Conservation (phyloP, 371 early-diverging fungal genomes). For the Caulochytrium protostelioides region DNA sequence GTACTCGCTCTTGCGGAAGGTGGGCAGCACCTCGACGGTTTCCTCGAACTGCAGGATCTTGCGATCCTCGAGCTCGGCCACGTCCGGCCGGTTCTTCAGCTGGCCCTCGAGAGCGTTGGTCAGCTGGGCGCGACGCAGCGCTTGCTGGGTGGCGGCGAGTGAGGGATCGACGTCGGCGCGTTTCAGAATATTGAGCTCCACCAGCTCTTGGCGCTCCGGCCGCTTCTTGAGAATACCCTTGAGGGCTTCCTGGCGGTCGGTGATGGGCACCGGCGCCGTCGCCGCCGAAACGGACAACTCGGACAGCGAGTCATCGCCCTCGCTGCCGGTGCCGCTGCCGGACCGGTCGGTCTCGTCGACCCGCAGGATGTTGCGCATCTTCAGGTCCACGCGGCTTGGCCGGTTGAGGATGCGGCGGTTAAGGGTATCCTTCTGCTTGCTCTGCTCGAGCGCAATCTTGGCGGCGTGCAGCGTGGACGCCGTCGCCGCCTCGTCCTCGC, state of each 20-base stretch:
- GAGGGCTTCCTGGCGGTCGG: too few relatives aligned
- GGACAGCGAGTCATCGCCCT: too few relatives aligned
- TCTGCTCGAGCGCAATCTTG: not conserved
- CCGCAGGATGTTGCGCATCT: conserved; percentile 19
- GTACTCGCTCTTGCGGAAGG: conserved; percentile 35
- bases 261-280: too few relatives aligned
- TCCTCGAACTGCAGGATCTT: conserved; percentile 37
- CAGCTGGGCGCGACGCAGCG: conserved; percentile 35
- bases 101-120: conserved; percentile 45
- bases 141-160: conserved; percentile 35
- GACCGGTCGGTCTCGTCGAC: too few relatives aligned
- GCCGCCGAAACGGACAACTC: too few relatives aligned
- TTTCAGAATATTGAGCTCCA: conserved; percentile 19
- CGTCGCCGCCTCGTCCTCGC: conserved; percentile 6
- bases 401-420: conserved; percentile 11
- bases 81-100: conserved; percentile 45
- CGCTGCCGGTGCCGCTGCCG: too few relatives aligned
- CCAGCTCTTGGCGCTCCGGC: conserved; percentile 15
- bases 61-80: conserved; percentile 41
- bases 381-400: conserved; percentile 20
- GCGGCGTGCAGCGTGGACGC: not conserved
- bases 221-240: conserved; percentile 16
- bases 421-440: conserved; percentile 5
- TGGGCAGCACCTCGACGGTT: conserved; percentile 38
- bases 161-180: conserved; percentile 40